Evolutionary conservation across 179 eudicot species (phyloP), one percentile per base, ranked within the genome.

Genomic region (Beta lomatogona): DNA sequence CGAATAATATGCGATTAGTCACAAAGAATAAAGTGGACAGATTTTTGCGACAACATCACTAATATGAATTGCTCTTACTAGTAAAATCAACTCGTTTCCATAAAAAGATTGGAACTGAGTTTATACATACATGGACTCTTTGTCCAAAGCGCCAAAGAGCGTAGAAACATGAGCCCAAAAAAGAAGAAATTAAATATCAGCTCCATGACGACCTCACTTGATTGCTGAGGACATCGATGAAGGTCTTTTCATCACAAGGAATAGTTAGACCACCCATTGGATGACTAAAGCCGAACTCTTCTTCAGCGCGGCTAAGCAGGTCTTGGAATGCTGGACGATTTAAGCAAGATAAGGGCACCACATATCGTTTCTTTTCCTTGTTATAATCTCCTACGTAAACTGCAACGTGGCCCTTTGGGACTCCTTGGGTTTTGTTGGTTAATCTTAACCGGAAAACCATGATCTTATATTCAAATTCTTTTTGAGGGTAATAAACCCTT

Each of bases 291-390:
- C 88, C 88, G n/a, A 85, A 85, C 64, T 82, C 87, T 76, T 85
- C 85, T 58, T 85, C 85, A 71, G 92, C 88, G 0, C 78, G 76
- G 14, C 54, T 82, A 31, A 90, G 88, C 15, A 92, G 80, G 70
- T 83, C 68, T 53, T 83, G 93, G 68, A 92, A 91, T 83, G 86
- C 89, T 1, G 92, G 97, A n/a, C 81, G 89, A 58, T 79, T 83
- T 66, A 91, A 79, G 81, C 86, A 89, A 2, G 93, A 84, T 15
- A 92, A 84, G 2, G 97, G 97, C n/a, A 92, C 93, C 31, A 90
- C 86, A 88, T 90, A 87, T 66, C 92, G 81, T 75, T 83, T 90
- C 81, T 89, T 72, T 48, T 87, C 86, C 46, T 73, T 65, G 46
- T 77, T n/a, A 16, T 80, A 81, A 14, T 86, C 89, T 44, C 93